These are phyloP conservation scores for Mycena sanguinolenta DNA, from an alignment of 768 basidiomycete genomes.

Conservation along the genomic window DNA sequence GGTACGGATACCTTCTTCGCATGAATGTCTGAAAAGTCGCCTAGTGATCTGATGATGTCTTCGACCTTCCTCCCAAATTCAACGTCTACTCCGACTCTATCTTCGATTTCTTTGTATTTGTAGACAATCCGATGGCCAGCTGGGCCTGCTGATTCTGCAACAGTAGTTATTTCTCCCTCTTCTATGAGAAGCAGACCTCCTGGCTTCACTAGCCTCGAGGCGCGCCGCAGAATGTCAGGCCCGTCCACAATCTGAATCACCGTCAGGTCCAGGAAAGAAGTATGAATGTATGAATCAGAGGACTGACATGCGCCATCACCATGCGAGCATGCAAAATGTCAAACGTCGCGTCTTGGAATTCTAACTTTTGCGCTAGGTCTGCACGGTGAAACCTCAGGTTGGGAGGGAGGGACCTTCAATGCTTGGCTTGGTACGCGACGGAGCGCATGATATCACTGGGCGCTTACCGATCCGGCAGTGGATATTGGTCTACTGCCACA, in stretches of 20 bases:
- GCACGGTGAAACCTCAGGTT: too few relatives aligned
- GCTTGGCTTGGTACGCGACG: background rate
- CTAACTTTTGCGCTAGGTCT: too few relatives aligned
- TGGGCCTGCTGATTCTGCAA: background rate
- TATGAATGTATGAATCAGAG: background rate
- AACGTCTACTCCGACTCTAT: background rate
- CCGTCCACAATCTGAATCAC: slow-evolving; percentile 5
- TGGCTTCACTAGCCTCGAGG: slow-evolving; percentile 9
- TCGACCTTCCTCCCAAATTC: slow-evolving; percentile 7
- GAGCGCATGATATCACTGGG: too few relatives aligned
- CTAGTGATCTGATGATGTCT: background rate
- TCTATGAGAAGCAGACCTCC: too few relatives aligned
- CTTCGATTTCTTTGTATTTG: background rate
- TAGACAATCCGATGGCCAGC: background rate
- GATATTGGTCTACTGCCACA: slow-evolving; percentile 1
- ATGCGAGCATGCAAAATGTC: slow-evolving; percentile 17
- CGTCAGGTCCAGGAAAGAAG: background rate
- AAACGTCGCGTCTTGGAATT: background rate
- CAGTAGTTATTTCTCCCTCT: background rate
- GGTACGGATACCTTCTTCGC: background rate
- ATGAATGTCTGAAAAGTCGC: background rate
- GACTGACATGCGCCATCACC: slow-evolving; percentile 7
- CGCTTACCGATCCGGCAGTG: slow-evolving; percentile 1
- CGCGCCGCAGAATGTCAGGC: background rate
- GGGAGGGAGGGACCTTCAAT: background rate